Evolutionary conservation across 345 rosid species (phyloP).

Genomic region (Brassica carinata): DNA sequence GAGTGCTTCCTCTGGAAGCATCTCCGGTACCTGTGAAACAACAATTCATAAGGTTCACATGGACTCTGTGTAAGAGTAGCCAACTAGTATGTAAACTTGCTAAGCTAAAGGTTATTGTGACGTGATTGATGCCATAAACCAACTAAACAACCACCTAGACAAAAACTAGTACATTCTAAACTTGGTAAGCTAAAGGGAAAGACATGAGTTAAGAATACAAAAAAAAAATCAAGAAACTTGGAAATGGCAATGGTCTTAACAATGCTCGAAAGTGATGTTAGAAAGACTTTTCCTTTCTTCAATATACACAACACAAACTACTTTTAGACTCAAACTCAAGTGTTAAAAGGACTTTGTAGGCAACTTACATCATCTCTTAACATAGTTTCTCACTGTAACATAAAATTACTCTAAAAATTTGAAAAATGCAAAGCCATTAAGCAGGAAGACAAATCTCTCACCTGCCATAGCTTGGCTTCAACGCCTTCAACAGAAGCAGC

Average conservation of each 20-base stretch:
- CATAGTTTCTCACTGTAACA: no score
- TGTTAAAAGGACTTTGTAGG: neutral
- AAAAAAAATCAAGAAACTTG: neutral
- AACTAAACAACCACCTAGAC: no score
- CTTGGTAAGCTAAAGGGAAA: neutral
- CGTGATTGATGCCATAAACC: neutral
- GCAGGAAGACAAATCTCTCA: slow-evolving; percentile 13
- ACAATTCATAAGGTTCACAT: neutral
- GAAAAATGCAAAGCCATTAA: no score
- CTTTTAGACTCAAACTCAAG: neutral
- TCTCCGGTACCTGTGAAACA: slow-evolving; percentile 73
- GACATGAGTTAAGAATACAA: neutral
- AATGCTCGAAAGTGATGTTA: neutral
- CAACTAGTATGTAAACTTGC: no score
- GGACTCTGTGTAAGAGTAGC: neutral
- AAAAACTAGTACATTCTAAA: neutral
- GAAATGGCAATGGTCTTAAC: neutral
- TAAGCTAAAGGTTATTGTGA: no score
- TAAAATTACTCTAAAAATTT: no score
- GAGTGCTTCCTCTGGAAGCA: slow-evolving; percentile 81
- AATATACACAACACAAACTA: neutral
- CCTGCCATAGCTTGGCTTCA: slow-evolving; percentile 96
- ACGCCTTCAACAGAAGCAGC: slow-evolving; percentile 95
- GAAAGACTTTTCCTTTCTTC: neutral
- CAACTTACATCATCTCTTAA: no score